Percentiles rank a stretch among this genome's conserved stretches.
Evolutionary conservation across 2,329 filamentous ascomycete genomes (phyloP).

Genomic region (Fonsecaea pugnacius): DNA sequence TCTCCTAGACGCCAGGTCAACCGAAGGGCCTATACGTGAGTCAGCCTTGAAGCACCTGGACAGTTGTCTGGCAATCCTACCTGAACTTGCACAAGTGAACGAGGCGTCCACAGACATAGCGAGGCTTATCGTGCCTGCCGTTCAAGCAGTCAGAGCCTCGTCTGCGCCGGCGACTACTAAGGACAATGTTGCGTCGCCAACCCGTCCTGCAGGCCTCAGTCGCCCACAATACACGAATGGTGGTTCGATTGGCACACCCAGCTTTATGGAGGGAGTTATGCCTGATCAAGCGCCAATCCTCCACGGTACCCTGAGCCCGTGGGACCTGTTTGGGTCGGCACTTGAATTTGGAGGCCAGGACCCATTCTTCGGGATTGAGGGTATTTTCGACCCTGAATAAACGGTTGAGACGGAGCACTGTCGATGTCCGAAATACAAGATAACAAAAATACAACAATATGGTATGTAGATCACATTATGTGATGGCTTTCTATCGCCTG

Average conservation of each 20-base stretch:
- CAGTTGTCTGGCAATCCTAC: slow-evolving; percentile 6
- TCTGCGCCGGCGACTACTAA: neutral
- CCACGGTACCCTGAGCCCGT: neutral
- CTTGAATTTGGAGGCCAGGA: slow-evolving; percentile 5
- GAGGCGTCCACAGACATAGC: slow-evolving; percentile 10
- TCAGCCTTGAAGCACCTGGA: slow-evolving; percentile 15
- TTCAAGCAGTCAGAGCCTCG: slow-evolving; percentile 9
- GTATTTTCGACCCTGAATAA: slow-evolving; percentile 17
- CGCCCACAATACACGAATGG: neutral
- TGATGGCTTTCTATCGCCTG: neutral
- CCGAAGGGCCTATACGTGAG: neutral
- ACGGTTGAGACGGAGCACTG: neutral
- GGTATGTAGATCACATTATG: neutral
- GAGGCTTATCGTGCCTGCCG: slow-evolving; percentile 8
- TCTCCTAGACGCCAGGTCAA: slow-evolving; percentile 13
- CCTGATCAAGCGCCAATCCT: neutral
- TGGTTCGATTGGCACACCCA: neutral
- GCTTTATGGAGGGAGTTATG: slow-evolving; percentile 15
- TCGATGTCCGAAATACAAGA: neutral
- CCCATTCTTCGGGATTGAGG: slow-evolving; percentile 11
- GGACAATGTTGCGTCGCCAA: slow-evolving; percentile 2
- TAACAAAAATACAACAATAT: neutral
- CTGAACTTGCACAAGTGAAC: slow-evolving; percentile 15
- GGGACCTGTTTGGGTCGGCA: slow-evolving; percentile 1
- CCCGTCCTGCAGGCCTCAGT: neutral